These are phyloP conservation scores for Exophiala sp. DNA, from an alignment of 2,329 filamentous ascomycete species.

Conservation along the genomic window DNA sequence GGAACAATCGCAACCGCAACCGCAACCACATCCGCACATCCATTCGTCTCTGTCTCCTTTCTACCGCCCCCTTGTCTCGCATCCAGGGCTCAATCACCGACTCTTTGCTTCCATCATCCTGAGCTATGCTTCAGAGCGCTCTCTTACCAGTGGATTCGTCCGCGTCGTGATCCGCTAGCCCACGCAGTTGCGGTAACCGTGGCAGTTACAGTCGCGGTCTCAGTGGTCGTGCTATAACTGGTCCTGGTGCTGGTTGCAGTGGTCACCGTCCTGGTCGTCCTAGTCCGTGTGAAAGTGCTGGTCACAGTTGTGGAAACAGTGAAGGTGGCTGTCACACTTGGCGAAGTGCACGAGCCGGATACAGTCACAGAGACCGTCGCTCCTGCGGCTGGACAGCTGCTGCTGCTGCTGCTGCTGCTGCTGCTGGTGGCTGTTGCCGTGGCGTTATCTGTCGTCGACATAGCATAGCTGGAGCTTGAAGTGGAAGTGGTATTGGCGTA, in stretches of 20 bases:
- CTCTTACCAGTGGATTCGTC: slow-evolving; percentile 12
- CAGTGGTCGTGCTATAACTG: slow-evolving; percentile 3
- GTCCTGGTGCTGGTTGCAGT: slow-evolving; percentile 1
- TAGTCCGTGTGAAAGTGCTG: neutral
- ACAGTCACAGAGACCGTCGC: neutral
- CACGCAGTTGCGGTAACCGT: slow-evolving; percentile 9
- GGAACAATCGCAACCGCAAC: too few relatives aligned
- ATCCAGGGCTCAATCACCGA: neutral
- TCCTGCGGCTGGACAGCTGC: neutral
- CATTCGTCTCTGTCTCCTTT: neutral
- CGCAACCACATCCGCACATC: too few relatives aligned
- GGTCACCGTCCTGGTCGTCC: neutral
- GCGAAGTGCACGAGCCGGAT: neutral
- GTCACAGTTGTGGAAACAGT: neutral
- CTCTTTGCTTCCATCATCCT: neutral
- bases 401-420: neutral
- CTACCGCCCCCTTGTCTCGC: neutral
- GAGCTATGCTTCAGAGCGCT: neutral
- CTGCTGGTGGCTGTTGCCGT: slow-evolving; percentile 2
- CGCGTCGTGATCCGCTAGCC: slow-evolving; percentile 5
- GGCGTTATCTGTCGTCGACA: slow-evolving; percentile 6
- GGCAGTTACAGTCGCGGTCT: slow-evolving; percentile 5
- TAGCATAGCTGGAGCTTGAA: slow-evolving; percentile 3
- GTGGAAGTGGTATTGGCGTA: slow-evolving; percentile 4
- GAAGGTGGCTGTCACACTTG: neutral